Evolutionary conservation across 2,329 filamentous ascomycete species (phyloP).

Genomic region (Aschersonia sp.): DNA sequence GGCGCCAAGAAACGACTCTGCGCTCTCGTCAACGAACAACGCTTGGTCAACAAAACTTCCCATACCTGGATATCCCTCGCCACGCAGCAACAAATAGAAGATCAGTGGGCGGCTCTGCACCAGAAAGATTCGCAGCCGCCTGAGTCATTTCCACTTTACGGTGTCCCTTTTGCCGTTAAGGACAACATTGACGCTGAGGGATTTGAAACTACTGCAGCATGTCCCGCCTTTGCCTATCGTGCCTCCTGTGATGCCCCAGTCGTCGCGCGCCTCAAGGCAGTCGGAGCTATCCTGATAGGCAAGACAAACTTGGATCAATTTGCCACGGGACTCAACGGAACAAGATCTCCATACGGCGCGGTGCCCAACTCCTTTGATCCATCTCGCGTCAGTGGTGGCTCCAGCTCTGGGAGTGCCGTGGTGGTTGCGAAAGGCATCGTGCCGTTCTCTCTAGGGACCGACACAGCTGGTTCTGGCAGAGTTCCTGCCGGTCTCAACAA

Average conservation of each 20-base stretch:
- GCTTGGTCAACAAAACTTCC: too few relatives aligned
- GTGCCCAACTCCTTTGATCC: slow-evolving; percentile 35
- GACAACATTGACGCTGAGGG: slow-evolving; percentile 39
- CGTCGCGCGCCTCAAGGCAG: slow-evolving; percentile 30
- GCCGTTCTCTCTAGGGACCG: slow-evolving; percentile 41
- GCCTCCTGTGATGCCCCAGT: slow-evolving; percentile 29
- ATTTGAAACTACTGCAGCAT: slow-evolving; percentile 36
- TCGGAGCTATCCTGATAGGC: slow-evolving; percentile 41
- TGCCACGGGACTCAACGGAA: slow-evolving; percentile 46
- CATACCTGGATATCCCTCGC: too few relatives aligned
- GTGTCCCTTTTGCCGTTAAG: slow-evolving; percentile 41
- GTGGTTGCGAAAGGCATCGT: slow-evolving; percentile 37
- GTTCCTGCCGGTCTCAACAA: slow-evolving; percentile 40
- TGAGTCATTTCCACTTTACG: slow-evolving; percentile 30
- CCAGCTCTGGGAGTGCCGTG: slow-evolving; percentile 41
- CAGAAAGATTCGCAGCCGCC: too few relatives aligned
- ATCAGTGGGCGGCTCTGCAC: too few relatives aligned
- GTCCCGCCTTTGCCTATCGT: slow-evolving; percentile 29
- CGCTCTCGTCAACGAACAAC: too few relatives aligned
- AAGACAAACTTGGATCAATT: slow-evolving; percentile 49
- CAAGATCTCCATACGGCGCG: slow-evolving; percentile 42
- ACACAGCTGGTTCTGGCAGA: slow-evolving; percentile 39
- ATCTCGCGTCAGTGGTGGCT: slow-evolving; percentile 29
- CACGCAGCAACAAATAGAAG: too few relatives aligned
- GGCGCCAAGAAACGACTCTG: too few relatives aligned